Evolutionary conservation across 768 basidiomycete species (phyloP).

Genomic region (Coprinellus micaceus): DNA sequence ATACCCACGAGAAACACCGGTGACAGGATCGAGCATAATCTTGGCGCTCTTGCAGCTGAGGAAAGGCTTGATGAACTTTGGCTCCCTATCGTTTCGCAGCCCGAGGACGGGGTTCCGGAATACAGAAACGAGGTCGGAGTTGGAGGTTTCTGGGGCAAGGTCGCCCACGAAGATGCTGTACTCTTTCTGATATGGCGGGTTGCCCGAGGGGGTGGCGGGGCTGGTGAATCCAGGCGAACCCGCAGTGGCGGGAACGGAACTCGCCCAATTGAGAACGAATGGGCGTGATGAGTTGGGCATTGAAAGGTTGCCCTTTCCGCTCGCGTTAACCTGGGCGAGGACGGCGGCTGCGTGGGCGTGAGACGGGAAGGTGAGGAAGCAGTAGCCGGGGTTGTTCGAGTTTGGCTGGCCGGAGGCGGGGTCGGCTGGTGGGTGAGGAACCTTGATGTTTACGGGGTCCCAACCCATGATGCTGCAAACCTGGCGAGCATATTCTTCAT

Average conservation of each 20-base stretch:
- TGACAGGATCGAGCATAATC: slow-evolving; percentile 90
- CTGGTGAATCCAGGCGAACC: slow-evolving; percentile 21
- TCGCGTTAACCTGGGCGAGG: slow-evolving; percentile 59
- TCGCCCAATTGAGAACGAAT: slow-evolving; percentile 80
- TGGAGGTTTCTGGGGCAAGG: slow-evolving; percentile 87
- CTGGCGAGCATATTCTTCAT: slow-evolving; percentile 90
- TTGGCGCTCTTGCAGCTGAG: slow-evolving; percentile 92
- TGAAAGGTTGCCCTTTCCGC: slow-evolving; percentile 40
- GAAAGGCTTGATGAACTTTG: slow-evolving; percentile 86
- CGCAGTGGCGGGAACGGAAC: slow-evolving; percentile 29
- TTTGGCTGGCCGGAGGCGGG: slow-evolving; percentile 51
- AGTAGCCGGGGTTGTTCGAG: slow-evolving; percentile 83
- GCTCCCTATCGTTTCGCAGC: slow-evolving; percentile 79
- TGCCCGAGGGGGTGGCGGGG: slow-evolving; percentile 40
- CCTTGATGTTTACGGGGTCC: slow-evolving; percentile 72
- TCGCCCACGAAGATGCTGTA: slow-evolving; percentile 95
- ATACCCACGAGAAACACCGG: slow-evolving; percentile 86
- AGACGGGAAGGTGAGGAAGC: slow-evolving; percentile 82
- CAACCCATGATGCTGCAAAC: slow-evolving; percentile 85
- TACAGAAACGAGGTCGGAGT: slow-evolving; percentile 92
- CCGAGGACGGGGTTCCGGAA: slow-evolving; percentile 88
- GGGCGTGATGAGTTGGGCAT: slow-evolving; percentile 89
- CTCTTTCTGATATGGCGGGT: slow-evolving; percentile 60
- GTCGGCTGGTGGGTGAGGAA: slow-evolving; percentile 61
- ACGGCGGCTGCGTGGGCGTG: slow-evolving; percentile 66